phyloP scores from a whole-genome alignment of 441 rosid species.

The Brassica hybrid region DNA sequence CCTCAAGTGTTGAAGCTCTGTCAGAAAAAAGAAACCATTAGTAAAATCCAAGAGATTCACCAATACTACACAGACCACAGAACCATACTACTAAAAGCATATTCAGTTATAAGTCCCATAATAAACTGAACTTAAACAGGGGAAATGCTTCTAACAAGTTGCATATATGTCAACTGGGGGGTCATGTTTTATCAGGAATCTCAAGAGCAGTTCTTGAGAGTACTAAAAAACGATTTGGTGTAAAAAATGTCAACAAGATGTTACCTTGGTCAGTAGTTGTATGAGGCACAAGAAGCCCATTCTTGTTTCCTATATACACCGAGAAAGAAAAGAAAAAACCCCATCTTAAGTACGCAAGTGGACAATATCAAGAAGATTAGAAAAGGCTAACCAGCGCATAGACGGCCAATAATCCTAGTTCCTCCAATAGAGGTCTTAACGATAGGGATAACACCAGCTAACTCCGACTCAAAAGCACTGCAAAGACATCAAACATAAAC shows the following conservation, averaged over 20 bases:
- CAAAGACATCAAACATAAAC: conserved; percentile 5
- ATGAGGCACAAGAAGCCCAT: conserved; percentile 94
- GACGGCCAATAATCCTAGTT: conserved; percentile 78
- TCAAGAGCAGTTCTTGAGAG: neutral
- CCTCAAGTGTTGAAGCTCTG: conserved; percentile 94
- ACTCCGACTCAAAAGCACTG: conserved; percentile 81
- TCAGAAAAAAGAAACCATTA: neutral
- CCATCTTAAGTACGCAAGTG: too few species aligned
- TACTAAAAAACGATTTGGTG: neutral
- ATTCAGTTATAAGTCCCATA: too few species aligned
- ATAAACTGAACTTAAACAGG: neutral
- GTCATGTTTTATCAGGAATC: neutral
- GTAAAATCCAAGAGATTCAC: conserved; percentile 2
- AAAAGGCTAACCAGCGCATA: conserved; percentile 72
- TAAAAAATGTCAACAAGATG: neutral
- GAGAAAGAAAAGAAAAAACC: too few species aligned
- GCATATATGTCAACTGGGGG: neutral
- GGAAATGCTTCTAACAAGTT: neutral
- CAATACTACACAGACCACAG: neutral
- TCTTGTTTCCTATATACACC: conserved; percentile 49
- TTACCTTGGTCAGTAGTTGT: conserved; percentile 96
- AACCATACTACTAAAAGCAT: too few species aligned
- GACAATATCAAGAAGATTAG: too few species aligned
- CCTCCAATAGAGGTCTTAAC: conserved; percentile 89
- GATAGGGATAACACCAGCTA: conserved; percentile 83